Evolutionary conservation across 2,329 filamentous ascomycete species (phyloP).

Genomic region (Fusarium xylarioides): DNA sequence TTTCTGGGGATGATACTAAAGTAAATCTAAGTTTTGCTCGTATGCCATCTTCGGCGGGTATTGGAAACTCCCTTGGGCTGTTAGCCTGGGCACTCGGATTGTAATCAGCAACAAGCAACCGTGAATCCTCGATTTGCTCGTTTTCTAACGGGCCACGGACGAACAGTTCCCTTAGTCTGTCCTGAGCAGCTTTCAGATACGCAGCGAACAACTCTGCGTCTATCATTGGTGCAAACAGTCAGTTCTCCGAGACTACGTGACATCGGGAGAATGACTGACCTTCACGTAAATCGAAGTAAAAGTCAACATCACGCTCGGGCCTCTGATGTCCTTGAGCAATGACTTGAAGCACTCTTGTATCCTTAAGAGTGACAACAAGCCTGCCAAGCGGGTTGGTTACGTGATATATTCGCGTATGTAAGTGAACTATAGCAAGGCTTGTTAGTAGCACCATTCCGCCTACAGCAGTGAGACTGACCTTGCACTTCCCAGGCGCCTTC

Average conservation of each 20-base stretch:
- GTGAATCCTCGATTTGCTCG: rapidly evolving
- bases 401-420: rapidly evolving
- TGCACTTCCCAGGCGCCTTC: neutral
- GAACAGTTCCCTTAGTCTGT: rapidly evolving
- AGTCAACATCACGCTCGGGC: rapidly evolving
- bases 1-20: rapidly evolving
- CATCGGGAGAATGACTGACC: rapidly evolving
- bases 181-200: rapidly evolving
- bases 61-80: rapidly evolving
- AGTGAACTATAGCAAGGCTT: rapidly evolving
- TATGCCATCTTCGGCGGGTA: rapidly evolving
- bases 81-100: rapidly evolving
- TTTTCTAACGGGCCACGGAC: rapidly evolving
- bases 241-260: rapidly evolving
- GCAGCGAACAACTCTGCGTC: rapidly evolving
- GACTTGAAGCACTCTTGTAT: rapidly evolving
- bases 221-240: rapidly evolving
- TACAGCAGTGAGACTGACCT: neutral
- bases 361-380: neutral
- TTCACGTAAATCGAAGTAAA: neutral
- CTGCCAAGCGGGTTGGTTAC: neutral
- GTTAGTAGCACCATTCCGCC: neutral
- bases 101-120: rapidly evolving
- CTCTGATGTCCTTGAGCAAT: rapidly evolving
- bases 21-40: rapidly evolving